Evolutionary conservation across 2,329 filamentous ascomycete genomes (phyloP).

Genomic region (Neopestalotiopsis rosae): DNA sequence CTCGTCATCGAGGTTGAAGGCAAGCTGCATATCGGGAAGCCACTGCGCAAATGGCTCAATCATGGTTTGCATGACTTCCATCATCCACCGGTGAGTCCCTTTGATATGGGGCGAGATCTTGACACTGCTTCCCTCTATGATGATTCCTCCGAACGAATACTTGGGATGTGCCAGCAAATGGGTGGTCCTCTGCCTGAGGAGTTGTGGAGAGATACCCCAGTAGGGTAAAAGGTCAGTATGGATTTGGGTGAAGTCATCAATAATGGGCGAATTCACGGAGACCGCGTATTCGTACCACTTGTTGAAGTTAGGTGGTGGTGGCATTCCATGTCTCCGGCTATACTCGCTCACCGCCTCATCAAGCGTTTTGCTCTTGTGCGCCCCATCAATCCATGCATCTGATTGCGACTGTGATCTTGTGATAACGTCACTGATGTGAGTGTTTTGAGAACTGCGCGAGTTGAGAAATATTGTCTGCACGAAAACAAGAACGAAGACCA

Average conservation of each 20-base stretch:
- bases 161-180: slow-evolving; percentile 36
- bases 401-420: slow-evolving; percentile 51
- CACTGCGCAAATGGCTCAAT: slow-evolving; percentile 46
- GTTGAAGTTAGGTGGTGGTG: slow-evolving; percentile 75
- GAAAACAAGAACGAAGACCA: slow-evolving; percentile 27
- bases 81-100: slow-evolving; percentile 43
- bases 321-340: slow-evolving; percentile 65
- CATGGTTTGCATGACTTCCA: slow-evolving; percentile 43
- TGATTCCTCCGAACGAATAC: slow-evolving; percentile 38
- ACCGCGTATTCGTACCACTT: slow-evolving; percentile 74
- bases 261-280: slow-evolving; percentile 63
- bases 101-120: slow-evolving; percentile 36
- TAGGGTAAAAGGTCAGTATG: slow-evolving; percentile 70
- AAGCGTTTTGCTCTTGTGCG: slow-evolving; percentile 54
- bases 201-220: slow-evolving; percentile 67
- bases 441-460: slow-evolving; percentile 18
- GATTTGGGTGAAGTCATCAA: slow-evolving; percentile 75
- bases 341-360: slow-evolving; percentile 69
- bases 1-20: slow-evolving; percentile 57
- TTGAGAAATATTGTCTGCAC: slow-evolving; percentile 25
- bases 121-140: slow-evolving; percentile 36
- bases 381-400: slow-evolving; percentile 49
- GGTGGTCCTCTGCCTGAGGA: slow-evolving; percentile 58
- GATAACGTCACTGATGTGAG: slow-evolving; percentile 45
- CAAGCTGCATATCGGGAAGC: slow-evolving; percentile 58